Evolutionary conservation across 768 basidiomycete genomes (phyloP), one percentile per base, ranked within the genome.

Genomic region (Tulasnella sp.): DNA sequence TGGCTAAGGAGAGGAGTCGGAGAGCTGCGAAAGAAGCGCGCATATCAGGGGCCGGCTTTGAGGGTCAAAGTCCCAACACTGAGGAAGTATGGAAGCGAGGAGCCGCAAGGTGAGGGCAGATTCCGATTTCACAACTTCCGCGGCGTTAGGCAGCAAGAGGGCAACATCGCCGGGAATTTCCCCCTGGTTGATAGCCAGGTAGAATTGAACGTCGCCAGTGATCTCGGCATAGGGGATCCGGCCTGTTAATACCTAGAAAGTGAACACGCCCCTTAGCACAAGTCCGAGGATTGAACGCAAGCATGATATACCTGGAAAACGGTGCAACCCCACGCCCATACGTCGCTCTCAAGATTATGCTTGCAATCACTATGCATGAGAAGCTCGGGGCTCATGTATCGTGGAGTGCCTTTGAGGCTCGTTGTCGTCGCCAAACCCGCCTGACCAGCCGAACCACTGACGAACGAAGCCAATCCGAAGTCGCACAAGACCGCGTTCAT

Each of bases 311-410:
- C 71, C 19, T 72, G 36, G 19, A 38, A 45, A 22, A 42, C 71
- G 15, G 40, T 29, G 22, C 71, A 72, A 8, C 4, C 71, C 71
- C 71, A 72, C 17, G 71, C 71, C 71, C 71, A 72, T 29, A 72
- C 40, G 25, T 72, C 71, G 40, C 71, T 42, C 29, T 72, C 71
- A 17, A 40, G 71, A 14, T 4, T 22, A 19, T 40, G 71, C 29
- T 22, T 49, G 3, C 22, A 49, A 49, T 49, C 36, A 14, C 39
- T 19, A 29, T 45, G 34, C 4, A 42, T 6, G 15, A 36, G 40
- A 29, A 72, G 40, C 9, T 72, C 71, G 22, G 71, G 71, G 25
- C 71, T 72, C 36, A 34, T 37, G 15, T 40, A 72, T 17, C 37
- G 37, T 0, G 40, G 34, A 1, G 71, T 37, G 40, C 71, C 71